Base-by-base conservation (phyloP, 192 early-diverging fungal species). In the Entomortierella lignicola region DNA sequence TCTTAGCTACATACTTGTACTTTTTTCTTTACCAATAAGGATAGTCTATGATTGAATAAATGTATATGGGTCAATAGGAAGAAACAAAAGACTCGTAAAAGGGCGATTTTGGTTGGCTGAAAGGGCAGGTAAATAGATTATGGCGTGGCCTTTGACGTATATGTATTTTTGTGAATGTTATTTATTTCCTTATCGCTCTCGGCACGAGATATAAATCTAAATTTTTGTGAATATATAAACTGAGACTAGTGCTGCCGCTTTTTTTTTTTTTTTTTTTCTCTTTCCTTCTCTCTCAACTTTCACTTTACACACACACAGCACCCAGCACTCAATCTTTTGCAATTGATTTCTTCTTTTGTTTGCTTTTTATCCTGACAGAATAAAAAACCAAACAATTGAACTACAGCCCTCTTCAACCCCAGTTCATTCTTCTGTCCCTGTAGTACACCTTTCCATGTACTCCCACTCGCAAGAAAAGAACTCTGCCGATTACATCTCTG, bases 401-500 rank as follows among this genome's bases (percentile, higher is more conserved):
- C 42, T 47, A 3, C 26, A 41, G 39, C 27, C 8, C 55, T 67
- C 65, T 48, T 55, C 53, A 57, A 57, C 65, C 20, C 57, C 11
- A 27, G 17, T 31, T 41, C 17, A 27, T 53, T 34, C 43, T 42
- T 64, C 74, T 77, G 60, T 62, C 66, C 21, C 44, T 2, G 34
- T 48, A 77, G 72, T 77, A 77, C 72, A 74, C 37, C 41, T 68
- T 58, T 77, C 74, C 66, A 92, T 92, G 91, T 94, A 94, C 85
- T 80, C 85, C 61, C 95, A 96, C 93, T 87, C 88, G 65, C 86
- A 84, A 71, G 95, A 96, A 89, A 94, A 88, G 82, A 91, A 91
- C 84, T 92, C 91, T 72, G 87, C 92, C 81, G 94, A 97, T 88
- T 97, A 97, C 86, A 91, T 95, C 84, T 88, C 91, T 84, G 94